Base-by-base conservation (phyloP, 352 stramenopile species). In the Phytophthora crassamura region DNA sequence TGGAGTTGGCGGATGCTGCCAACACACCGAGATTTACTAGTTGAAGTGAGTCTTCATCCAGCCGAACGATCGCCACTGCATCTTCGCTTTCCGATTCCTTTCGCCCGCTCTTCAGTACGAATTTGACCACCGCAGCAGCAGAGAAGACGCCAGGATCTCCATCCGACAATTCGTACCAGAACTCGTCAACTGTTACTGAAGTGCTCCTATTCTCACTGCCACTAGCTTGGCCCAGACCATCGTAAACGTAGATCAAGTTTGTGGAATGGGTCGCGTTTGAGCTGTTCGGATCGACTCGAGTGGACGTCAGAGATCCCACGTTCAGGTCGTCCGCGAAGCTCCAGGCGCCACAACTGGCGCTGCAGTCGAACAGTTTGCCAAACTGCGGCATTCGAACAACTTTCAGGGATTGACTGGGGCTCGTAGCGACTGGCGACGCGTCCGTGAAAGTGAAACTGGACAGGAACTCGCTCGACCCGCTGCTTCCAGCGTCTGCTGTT, bases 331-430 rank as follows among this genome's bases (percentile, higher is more conserved):
- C 14, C 9, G 11, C 15, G n/a, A 39, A 41, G 2, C 4, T 7
- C 53, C 64, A 36, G 11, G 32, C 18, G 5, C 18, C n/a, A 55
- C 59, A 77, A 42, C 34, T 60, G 53, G 67, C 53, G 38, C 75
- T 82, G 42, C 69, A 75, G 35, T 93, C 82, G 20, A 85, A 93
- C 10, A 93, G 33, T 34, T 63, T 80, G 6, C 84, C 84, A 50
- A 77, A 86, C 10, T 46, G 64, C 2, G 82, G 82, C 16, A 89
- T 64, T n/a, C 69, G 56, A 3, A 72, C 34, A 39, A 93, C 74
- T 63, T 70, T 67, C 30, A 89, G 20, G 14, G 72, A 45, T 25
- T 84, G 78, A 6, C 22, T 30, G 25, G 25, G 20, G 53, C 28
- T 66, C 7, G 45, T 8, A 0, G 20, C 20, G 33, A 4, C 9